phyloP scores from a whole-genome alignment of 169 alveolate species.

The Plasmodium vivax region DNA sequence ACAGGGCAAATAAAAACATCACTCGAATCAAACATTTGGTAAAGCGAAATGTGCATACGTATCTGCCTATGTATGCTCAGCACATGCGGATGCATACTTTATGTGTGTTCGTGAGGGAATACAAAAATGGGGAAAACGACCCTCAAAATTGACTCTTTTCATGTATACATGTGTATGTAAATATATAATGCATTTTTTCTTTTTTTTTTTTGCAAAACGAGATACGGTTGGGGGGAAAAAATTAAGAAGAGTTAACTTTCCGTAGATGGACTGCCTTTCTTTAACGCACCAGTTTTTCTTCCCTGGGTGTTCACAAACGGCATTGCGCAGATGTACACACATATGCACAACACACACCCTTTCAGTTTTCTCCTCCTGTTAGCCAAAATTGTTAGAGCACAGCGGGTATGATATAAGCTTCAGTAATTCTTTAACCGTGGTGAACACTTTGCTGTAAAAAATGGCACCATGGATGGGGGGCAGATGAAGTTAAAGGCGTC shows the following conservation, averaged over 20 bases:
- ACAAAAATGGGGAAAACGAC: neutral
- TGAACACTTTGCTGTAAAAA: slow-evolving; percentile 52
- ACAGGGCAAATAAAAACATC: neutral
- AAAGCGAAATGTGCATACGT: neutral
- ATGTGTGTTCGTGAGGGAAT: slow-evolving; percentile 1
- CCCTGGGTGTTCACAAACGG: neutral
- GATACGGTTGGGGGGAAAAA: neutral
- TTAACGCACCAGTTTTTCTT: neutral
- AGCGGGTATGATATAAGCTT: slow-evolving; percentile 55
- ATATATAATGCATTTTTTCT: neutral
- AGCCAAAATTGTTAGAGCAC: slow-evolving; percentile 3
- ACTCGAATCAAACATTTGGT: neutral
- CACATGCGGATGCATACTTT: neutral
- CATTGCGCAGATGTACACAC: neutral
- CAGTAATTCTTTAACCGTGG: slow-evolving; percentile 48
- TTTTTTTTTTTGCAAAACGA: neutral
- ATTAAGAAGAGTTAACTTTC: neutral
- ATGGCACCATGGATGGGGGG: neutral
- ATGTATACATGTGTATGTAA: neutral
- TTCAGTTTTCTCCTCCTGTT: neutral
- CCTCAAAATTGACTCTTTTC: neutral
- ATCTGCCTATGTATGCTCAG: neutral
- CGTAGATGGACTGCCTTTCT: neutral
- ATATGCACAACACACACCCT: neutral
- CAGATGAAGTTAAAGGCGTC: neutral